These are phyloP conservation scores for Nicotiana obtusifolia DNA, from an alignment of 257 asterid species.

Conservation along the genomic window DNA sequence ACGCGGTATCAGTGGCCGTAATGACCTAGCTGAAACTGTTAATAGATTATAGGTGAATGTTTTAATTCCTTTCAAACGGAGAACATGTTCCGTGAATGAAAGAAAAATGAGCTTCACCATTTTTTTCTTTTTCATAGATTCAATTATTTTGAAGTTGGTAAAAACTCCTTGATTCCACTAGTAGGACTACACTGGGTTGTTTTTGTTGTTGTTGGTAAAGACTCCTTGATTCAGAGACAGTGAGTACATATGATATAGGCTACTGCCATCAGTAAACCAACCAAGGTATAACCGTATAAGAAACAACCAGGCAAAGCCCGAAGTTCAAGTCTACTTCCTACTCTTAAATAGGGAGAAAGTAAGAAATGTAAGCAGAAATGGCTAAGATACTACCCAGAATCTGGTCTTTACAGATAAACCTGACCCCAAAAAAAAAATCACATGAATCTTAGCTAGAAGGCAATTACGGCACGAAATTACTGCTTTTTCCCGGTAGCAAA, in stretches of 20 bases:
- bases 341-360: neutral
- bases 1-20: neutral
- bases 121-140: neutral
- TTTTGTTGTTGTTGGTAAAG: neutral
- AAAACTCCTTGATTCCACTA: neutral
- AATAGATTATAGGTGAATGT: neutral
- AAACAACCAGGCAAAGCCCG: neutral
- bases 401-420: neutral
- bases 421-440: neutral
- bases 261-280: neutral
- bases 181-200: too few species aligned
- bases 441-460: neutral
- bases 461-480: neutral
- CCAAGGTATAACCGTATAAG: neutral
- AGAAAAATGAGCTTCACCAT: neutral
- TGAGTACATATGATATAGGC: neutral
- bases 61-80: neutral
- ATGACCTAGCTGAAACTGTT: neutral
- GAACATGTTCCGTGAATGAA: neutral
- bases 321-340: neutral
- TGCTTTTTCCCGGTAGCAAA: neutral
- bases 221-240: neutral
- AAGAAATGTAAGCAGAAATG: neutral
- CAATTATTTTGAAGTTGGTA: neutral
- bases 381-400: neutral